These are phyloP conservation scores for Harringtonia lauricola DNA, from an alignment of 2,329 filamentous ascomycete genomes.

Conservation along the genomic window DNA sequence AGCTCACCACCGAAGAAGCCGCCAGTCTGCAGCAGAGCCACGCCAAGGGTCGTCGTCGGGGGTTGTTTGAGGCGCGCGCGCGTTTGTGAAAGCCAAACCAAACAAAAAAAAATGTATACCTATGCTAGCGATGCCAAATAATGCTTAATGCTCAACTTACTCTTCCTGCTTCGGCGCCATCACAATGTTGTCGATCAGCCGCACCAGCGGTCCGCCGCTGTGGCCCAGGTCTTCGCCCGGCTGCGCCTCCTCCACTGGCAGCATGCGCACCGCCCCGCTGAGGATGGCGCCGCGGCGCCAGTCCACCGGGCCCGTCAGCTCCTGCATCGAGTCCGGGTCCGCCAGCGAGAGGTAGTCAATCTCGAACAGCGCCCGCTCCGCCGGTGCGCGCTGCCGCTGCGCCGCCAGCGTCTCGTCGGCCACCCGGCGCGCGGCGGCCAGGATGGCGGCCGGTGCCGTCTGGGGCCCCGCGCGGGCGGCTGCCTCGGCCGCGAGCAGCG, in stretches of 20 bases:
- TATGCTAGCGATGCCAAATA: too few species aligned
- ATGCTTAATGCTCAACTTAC: too few species aligned
- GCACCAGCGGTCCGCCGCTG: slow-evolving; percentile 61
- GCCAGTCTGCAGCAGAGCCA: slow-evolving; percentile 28
- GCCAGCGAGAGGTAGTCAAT: slow-evolving; percentile 89
- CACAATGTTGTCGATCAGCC: slow-evolving; percentile 91
- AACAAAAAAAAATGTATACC: too few species aligned
- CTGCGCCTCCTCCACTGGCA: slow-evolving; percentile 60
- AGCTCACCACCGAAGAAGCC: slow-evolving; percentile 39
- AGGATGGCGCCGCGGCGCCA: slow-evolving; percentile 63
- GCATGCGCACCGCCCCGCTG: slow-evolving; percentile 85
- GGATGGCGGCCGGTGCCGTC: slow-evolving; percentile 30
- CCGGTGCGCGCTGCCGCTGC: slow-evolving; percentile 49
- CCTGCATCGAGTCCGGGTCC: slow-evolving; percentile 72
- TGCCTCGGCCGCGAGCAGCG: slow-evolving; percentile 59
- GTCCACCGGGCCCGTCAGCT: slow-evolving; percentile 57
- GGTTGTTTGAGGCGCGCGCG: neutral
- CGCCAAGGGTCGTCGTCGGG: neutral
- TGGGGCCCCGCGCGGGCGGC: slow-evolving; percentile 21
- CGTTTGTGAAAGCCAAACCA: too few species aligned
- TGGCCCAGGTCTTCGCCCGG: slow-evolving; percentile 67
- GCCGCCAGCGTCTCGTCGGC: slow-evolving; percentile 40
- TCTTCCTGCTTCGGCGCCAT: slow-evolving; percentile 34
- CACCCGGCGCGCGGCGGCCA: slow-evolving; percentile 58
- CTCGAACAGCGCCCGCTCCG: slow-evolving; percentile 60